A percentile compares a stretch with the other conserved stretches of the same genome.
Evolutionary conservation across 2,329 filamentous ascomycete genomes (phyloP).

Genomic region (Fusarium newnesense): DNA sequence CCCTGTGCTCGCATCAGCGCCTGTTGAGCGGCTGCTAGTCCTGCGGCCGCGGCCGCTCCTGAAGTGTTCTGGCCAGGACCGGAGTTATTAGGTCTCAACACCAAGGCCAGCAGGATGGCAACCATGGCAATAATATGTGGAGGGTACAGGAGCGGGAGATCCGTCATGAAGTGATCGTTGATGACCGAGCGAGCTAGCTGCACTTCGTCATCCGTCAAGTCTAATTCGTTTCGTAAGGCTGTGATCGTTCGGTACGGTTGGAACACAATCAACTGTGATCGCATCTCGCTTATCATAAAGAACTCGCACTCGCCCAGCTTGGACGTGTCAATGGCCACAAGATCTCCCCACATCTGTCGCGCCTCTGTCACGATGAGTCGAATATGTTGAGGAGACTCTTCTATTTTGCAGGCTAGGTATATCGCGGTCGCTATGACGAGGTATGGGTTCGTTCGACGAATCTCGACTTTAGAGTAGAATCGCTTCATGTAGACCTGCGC

Average conservation of each 20-base stretch:
- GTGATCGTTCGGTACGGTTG: conserved; percentile 88
- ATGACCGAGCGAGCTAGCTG: conserved; percentile 83
- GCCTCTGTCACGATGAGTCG: conserved; percentile 89
- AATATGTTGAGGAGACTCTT: conserved; percentile 97
- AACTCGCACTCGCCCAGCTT: conserved; percentile 96
- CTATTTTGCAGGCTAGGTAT: conserved; percentile 97
- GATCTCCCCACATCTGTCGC: conserved; percentile 84
- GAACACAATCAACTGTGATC: conserved; percentile 87
- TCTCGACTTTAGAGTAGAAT: conserved; percentile 91
- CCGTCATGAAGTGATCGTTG: conserved; percentile 93
- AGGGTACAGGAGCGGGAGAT: conserved; percentile 84
- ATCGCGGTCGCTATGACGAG: conserved; percentile 92
- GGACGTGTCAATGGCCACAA: conserved; percentile 79
- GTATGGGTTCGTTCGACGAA: conserved; percentile 92
- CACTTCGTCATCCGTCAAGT: conserved; percentile 80
- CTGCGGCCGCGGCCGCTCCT: conserved; percentile 50
- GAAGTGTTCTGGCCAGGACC: conserved; percentile 44
- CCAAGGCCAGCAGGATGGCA: conserved; percentile 84
- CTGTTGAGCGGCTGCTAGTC: conserved; percentile 61
- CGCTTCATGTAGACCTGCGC: conserved; percentile 95
- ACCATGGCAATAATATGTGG: conserved; percentile 92
- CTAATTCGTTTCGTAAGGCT: conserved; percentile 75
- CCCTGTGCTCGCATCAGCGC: conserved; percentile 60
- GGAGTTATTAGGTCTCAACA: conserved; percentile 71
- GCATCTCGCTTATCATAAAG: conserved; percentile 89